Evolutionary conservation across 176 grass and related monocot genomes (phyloP).

Genomic region (Melocanna baccifera): DNA sequence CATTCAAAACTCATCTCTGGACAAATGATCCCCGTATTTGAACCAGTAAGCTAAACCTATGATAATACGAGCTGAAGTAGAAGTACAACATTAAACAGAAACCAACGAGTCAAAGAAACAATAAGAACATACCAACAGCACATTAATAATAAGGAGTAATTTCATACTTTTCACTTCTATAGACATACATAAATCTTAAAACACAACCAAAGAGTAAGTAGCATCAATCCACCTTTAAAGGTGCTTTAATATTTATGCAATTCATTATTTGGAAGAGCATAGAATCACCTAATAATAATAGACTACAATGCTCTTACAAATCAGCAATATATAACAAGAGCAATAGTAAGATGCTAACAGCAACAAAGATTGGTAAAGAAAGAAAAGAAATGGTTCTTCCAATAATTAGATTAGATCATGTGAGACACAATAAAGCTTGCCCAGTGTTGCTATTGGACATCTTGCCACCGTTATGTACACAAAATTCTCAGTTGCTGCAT

Average conservation of each 20-base stretch:
- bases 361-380: neutral
- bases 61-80: neutral
- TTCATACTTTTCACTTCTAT: too few relatives aligned
- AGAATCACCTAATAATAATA: neutral
- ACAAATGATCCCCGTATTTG: neutral
- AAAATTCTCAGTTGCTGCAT: slow-evolving; percentile 47
- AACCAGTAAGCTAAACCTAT: neutral
- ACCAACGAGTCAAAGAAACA: neutral
- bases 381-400: neutral
- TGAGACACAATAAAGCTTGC: slow-evolving; percentile 21
- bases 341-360: neutral
- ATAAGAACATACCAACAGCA: neutral
- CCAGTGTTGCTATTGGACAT: slow-evolving; percentile 28
- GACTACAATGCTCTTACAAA: neutral
- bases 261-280: too few relatives aligned
- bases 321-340: neutral
- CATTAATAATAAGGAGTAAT: neutral
- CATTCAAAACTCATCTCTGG: neutral
- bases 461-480: slow-evolving; percentile 58
- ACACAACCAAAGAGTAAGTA: too few relatives aligned
- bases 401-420: slow-evolving; percentile 2
- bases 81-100: neutral
- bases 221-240: too few relatives aligned
- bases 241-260: too few relatives aligned
- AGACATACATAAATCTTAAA: too few relatives aligned